Conservation (phyloP, 2,329 filamentous ascomycete species). For the Blumeriella jaapii region DNA sequence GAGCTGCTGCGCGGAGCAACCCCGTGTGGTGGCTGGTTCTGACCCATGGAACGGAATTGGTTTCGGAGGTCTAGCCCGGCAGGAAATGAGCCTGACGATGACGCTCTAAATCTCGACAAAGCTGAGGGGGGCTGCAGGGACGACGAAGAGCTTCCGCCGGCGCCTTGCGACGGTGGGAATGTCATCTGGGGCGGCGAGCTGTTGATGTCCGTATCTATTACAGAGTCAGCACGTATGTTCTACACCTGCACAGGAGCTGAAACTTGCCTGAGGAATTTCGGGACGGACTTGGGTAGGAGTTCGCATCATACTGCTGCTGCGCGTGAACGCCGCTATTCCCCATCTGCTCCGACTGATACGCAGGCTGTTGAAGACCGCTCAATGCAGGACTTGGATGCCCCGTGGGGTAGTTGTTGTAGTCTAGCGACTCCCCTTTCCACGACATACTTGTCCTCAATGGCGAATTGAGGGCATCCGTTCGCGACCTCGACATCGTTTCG, state of each 20-base stretch:
- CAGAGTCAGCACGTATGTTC: constrained; percentile 18
- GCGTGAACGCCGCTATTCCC: constrained; percentile 31
- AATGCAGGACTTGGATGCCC: constrained; percentile 36
- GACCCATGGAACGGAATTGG: constrained; percentile 33
- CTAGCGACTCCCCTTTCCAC: constrained; percentile 49
- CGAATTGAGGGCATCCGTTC: constrained; percentile 47
- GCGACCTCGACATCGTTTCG: constrained; percentile 44
- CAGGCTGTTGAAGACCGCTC: constrained; percentile 35
- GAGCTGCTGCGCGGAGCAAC: constrained; percentile 26
- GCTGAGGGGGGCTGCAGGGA: constrained; percentile 33
- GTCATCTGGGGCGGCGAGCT: constrained; percentile 37
- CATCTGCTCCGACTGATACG: constrained; percentile 41
- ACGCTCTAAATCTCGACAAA: constrained; percentile 34
- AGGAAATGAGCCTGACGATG: constrained; percentile 37
- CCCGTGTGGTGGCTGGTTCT: constrained; percentile 16
- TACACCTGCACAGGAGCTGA: constrained; percentile 15
- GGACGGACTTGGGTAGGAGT: constrained; percentile 38
- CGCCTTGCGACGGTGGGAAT: constrained; percentile 32
- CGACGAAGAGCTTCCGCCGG: too few species aligned
- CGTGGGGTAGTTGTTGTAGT: constrained; percentile 40
- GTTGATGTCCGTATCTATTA: constrained; percentile 35
- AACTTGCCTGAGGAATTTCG: constrained; percentile 9
- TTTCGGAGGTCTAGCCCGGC: constrained; percentile 35
- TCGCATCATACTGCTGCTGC: constrained; percentile 39
- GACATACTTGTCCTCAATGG: constrained; percentile 49